Conservation (phyloP, 331 rosid genomes). For the Erythrophleum ivorense region DNA sequence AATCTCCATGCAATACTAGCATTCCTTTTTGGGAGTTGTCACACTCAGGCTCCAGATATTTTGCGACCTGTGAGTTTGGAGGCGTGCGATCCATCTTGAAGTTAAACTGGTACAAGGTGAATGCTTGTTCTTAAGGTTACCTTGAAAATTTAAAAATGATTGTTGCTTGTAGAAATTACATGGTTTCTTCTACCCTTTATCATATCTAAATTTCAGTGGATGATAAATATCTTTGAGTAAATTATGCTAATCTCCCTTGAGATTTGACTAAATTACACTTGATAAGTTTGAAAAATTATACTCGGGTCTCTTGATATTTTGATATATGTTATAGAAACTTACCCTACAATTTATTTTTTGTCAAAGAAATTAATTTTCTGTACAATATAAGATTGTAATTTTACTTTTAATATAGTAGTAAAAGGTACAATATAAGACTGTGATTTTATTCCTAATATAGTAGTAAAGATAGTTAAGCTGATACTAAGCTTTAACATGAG, state of each 20-base stretch:
- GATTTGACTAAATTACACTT: neutral
- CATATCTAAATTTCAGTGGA: neutral
- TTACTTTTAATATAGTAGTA: neutral
- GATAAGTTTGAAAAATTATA: neutral
- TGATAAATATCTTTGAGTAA: neutral
- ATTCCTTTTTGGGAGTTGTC: slow-evolving; percentile 33
- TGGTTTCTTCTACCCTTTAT: slow-evolving; percentile 1
- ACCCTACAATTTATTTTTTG: neutral
- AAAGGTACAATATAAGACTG: too few relatives aligned
- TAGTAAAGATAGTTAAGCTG: too few relatives aligned
- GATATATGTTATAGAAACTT: neutral
- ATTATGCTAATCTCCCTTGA: neutral
- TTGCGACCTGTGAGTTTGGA: slow-evolving; percentile 27
- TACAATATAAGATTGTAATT: neutral
- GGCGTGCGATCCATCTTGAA: slow-evolving; percentile 23
- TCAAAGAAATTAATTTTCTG: neutral
- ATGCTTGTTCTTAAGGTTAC: slow-evolving; percentile 25
- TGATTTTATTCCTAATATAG: too few relatives aligned
- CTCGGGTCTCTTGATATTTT: too few relatives aligned
- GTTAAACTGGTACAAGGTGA: slow-evolving; percentile 30
- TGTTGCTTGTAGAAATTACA: slow-evolving; percentile 7
- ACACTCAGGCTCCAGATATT: slow-evolving; percentile 14
- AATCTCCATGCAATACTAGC: slow-evolving; percentile 71
- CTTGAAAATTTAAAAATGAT: slow-evolving; percentile 24
- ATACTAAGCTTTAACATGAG: too few relatives aligned